Base-by-base conservation (phyloP, 1,284 basidiomycete species). In the Thelephora terrestris region DNA sequence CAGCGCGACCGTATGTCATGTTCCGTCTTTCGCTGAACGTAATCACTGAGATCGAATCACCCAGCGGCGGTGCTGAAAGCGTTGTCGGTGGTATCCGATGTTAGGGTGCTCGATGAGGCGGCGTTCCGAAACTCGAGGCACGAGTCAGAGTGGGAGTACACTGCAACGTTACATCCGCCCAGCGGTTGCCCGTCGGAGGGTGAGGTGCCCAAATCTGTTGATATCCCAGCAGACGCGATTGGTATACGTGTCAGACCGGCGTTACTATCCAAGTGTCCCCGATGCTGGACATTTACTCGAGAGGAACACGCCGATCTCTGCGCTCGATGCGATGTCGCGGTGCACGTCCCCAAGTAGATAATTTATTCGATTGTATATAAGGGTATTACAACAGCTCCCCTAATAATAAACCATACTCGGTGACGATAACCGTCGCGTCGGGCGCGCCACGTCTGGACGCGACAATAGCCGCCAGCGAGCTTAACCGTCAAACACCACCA, bases 71-170 rank as follows among this genome's bases (percentile, higher is more conserved):
- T 79, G 50, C 66, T 91, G 25, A 80, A 81, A 56, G 80, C 78
- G 0, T 67, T 92, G 2, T 87, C 90, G 61, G 86, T 90, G 49
- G 83, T 88, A 3, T 91, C 90, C 1, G 71, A 82, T 45, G 84
- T 76, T 16, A 64, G 61, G 12, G 52, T 85, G 14, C 61, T 61
- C 0, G 67, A 75, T 49, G 65, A 71, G 49, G 68, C 61, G 2
- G 68, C 70, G 6, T 52, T 69, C 7, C 66, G 65, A 5, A 59
- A 66, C 0, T 50, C 55, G 4, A 62, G 9, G 14, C 29, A 9
- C 7, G 29, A 70, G 7, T 60, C 69, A 0, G 57, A 58, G 12
- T 85, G 79, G 81, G 46, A 67, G 10, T 76, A 79, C 56, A 60
- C 59, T 20, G 64, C 67, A 20, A 67, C 67, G 4, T 25, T 77